phyloP scores from a whole-genome alignment of 202 grass and related monocot genomes.

The Brachypodium distachyon region DNA sequence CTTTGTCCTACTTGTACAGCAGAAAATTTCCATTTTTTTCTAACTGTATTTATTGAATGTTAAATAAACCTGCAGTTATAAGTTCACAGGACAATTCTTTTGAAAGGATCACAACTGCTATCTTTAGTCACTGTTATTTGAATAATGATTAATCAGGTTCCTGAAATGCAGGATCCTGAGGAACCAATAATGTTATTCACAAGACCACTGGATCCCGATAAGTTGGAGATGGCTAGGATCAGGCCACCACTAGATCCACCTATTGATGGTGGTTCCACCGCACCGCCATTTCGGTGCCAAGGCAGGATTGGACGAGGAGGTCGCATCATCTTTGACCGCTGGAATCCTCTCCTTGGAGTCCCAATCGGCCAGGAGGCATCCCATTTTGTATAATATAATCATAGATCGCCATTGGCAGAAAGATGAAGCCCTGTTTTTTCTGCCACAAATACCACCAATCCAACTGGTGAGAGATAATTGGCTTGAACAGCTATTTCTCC shows the following conservation, averaged over 20 bases:
- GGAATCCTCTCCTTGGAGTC: conserved; percentile 53
- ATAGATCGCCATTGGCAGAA: conserved; percentile 32
- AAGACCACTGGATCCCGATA: conserved; percentile 63
- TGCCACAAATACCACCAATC: conserved; percentile 9
- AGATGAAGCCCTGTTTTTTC: conserved; percentile 26
- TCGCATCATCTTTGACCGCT: conserved; percentile 90
- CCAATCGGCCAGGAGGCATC: conserved; percentile 43
- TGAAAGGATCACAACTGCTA: background rate
- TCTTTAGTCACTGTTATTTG: conserved; percentile 12
- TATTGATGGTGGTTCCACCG: conserved; percentile 38
- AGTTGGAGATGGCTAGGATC: conserved; percentile 60
- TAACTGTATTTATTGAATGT: too few relatives aligned
- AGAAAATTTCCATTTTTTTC: too few relatives aligned
- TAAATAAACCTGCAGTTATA: too few relatives aligned
- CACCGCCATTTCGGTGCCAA: conserved; percentile 45
- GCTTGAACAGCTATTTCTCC: too few relatives aligned
- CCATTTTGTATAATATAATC: conserved; percentile 27
- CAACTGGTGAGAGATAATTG: conserved; percentile 18
- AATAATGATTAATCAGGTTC: too few relatives aligned
- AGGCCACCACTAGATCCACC: conserved; percentile 44
- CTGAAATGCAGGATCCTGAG: conserved; percentile 53
- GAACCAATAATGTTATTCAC: conserved; percentile 89
- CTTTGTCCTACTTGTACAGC: too few relatives aligned
- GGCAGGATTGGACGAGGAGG: conserved; percentile 90
- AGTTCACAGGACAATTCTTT: too few relatives aligned